Evolutionary conservation across 2,329 filamentous ascomycete species (phyloP).

Genomic region (Anthostomella pinea): DNA sequence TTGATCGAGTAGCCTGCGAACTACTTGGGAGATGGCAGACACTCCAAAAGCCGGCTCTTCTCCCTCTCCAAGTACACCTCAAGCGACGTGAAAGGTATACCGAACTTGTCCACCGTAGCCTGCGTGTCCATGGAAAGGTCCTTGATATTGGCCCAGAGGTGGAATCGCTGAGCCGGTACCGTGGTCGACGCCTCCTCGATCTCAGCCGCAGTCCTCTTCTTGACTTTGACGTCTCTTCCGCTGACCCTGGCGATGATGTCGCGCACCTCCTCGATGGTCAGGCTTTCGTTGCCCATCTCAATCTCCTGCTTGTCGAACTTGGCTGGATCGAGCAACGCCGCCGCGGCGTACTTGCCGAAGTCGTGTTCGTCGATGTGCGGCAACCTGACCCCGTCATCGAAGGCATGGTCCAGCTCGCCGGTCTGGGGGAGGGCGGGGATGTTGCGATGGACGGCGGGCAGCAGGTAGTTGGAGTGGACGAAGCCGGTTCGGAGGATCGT

Average conservation of each 20-base stretch:
- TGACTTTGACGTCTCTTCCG: constrained; percentile 26
- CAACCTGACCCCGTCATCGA: constrained; percentile 20
- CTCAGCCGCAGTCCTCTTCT: constrained; percentile 22
- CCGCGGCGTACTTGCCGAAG: constrained; percentile 32
- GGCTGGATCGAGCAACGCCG: constrained; percentile 29
- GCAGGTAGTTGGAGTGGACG: constrained; percentile 28
- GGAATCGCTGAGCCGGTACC: constrained; percentile 24
- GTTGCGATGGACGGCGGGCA: constrained; percentile 23
- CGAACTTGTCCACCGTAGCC: constrained; percentile 27
- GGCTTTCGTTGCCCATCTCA: constrained; percentile 27
- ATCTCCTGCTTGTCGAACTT: constrained; percentile 32
- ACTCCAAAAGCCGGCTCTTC: constrained; percentile 20
- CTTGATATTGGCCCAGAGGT: constrained; percentile 25
- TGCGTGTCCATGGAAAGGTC: constrained; percentile 15
- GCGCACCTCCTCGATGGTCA: constrained; percentile 30
- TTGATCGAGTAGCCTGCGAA: no score
- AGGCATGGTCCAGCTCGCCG: constrained; percentile 28
- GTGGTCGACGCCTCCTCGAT: constrained; percentile 13
- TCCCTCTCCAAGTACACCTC: constrained; percentile 25
- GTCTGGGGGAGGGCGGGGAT: constrained; percentile 27
- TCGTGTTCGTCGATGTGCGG: constrained; percentile 30
- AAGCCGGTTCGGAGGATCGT: constrained; percentile 34
- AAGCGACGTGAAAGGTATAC: constrained; percentile 28
- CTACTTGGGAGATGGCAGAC: no score
- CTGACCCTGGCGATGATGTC: constrained; percentile 30